Evolutionary conservation across 495 filamentous ascomycete species (phyloP).

Genomic region (Podospora anserina): DNA sequence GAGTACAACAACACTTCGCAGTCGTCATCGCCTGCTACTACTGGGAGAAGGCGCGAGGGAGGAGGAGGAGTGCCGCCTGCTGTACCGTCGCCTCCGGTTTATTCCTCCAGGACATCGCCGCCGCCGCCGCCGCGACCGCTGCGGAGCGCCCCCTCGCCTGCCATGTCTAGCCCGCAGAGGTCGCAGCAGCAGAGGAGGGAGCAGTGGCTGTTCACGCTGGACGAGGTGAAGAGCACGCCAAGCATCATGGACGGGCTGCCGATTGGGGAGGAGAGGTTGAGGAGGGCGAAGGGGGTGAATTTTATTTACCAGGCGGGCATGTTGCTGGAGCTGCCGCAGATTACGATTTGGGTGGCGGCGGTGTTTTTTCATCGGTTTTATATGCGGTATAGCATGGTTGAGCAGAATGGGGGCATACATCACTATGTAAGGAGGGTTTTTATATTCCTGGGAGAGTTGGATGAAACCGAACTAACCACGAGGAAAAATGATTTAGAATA

Average conservation of each 20-base stretch:
- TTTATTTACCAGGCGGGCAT: conserved; percentile 95
- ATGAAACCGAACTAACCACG: too few relatives aligned
- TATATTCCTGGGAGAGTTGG: neutral
- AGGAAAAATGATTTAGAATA: conserved; percentile 45
- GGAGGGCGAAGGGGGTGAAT: conserved; percentile 85
- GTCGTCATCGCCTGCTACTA: conserved; percentile 31
- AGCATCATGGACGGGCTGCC: conserved; percentile 80
- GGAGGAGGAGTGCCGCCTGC: conserved; percentile 43
- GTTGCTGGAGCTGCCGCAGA: conserved; percentile 84
- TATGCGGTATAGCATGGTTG: conserved; percentile 79
- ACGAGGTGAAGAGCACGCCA: conserved; percentile 77
- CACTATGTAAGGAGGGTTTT: conserved; percentile 60
- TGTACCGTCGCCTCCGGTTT: conserved; percentile 50
- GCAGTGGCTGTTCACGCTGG: conserved; percentile 88
- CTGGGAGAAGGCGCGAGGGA: conserved; percentile 39
- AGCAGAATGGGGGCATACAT: conserved; percentile 67
- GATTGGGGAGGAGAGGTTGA: conserved; percentile 67
- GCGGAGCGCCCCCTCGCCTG: conserved; percentile 39
- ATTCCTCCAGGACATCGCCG: conserved; percentile 49
- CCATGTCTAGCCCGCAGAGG: conserved; percentile 34
- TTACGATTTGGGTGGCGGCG: conserved; percentile 86
- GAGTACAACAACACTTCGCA: conserved; percentile 34
- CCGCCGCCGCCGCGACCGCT: conserved; percentile 47
- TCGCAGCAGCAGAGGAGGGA: conserved; percentile 34
- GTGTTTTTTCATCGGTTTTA: conserved; percentile 94